A percentile compares a stretch with the other conserved stretches of the same genome.
phyloP scores from a whole-genome alignment of 108 stramenopile genomes.

The Cyclotella atomus region DNA sequence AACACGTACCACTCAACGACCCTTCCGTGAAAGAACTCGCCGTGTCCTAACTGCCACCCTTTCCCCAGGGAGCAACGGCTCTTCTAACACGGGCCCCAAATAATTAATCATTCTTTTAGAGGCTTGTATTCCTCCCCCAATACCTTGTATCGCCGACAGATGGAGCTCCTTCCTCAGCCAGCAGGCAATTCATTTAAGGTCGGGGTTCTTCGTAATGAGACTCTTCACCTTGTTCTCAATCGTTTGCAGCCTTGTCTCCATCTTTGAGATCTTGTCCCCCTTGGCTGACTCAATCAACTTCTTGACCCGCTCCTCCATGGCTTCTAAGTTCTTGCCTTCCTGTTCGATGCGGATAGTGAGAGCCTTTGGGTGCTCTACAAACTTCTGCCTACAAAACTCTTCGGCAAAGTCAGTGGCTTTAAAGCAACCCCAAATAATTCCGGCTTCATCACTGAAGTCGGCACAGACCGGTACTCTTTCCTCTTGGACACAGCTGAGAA shows the following conservation, averaged over 20 bases:
- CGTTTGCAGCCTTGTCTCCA: background rate
- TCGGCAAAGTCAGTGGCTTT: background rate
- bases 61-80: constrained; percentile 1
- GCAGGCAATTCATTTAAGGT: constrained; percentile 4
- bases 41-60: constrained; percentile 12
- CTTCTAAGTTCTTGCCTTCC: constrained; percentile 1
- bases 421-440: constrained; percentile 9
- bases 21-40: constrained; percentile 4
- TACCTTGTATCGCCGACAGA: background rate
- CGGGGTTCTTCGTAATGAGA: background rate
- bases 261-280: background rate
- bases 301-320: background rate
- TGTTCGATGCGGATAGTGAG: background rate
- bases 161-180: background rate
- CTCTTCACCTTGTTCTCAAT: constrained; percentile 7
- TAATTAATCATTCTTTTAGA: background rate
- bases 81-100: constrained; percentile 1
- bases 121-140: background rate
- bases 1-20: constrained; percentile 1
- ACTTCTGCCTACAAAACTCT: constrained; percentile 5
- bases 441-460: background rate
- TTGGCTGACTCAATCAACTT: background rate
- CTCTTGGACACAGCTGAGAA: background rate
- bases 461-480: background rate
- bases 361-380: constrained; percentile 9